Evolutionary conservation across 345 rosid species (phyloP), one percentile per base, ranked within the genome.

Genomic region (Streptanthus diversifolius): DNA sequence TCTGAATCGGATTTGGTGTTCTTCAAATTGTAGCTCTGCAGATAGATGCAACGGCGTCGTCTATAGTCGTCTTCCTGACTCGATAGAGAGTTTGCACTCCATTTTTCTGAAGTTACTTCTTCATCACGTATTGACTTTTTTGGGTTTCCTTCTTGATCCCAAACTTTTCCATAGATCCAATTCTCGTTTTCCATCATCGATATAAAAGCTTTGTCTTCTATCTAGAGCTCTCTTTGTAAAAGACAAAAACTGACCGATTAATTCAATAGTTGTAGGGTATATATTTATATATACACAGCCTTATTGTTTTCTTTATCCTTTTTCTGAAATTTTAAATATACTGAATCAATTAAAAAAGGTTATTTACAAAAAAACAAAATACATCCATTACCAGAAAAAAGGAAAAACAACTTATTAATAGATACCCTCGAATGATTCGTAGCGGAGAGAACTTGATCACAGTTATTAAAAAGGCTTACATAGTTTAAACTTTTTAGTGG

Each of bases 121-220:
- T n/a, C 36, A 7, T 29, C 27, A 63, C 47, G 8, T 63, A 17
- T 63, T 45, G 63, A 21, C 2, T 13, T 54, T 45, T 63, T 63
- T 4, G 77, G 77, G 3, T 24, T 64, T 55, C 70, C 77, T 32
- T 64, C 48, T 24, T 25, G 11, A 55, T 64, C 49, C 71, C 77
- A 73, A 54, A 73, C 77, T 55, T 33, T n/a, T 33, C 2, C 48
- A 25, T 73, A 64, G 21, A 73, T 24, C 65, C 48, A 54, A 7
- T 73, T 44, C 47, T 54, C 76, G 10, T n/a, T 62, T 25, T 30
- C 71, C 57, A 33, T 27, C 43, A 33, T 32, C 41, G 24, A 10
- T 32, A 10, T 22, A 13, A 7, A n/a, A 8, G 33, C 12, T 33
- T 9, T 19, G 6, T 54, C 30, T 44, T 22, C 8, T 25, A n/a